Evolutionary conservation across 352 stramenopile species (phyloP), one percentile per base, ranked within the genome.

Genomic region (Phytophthora melonis): DNA sequence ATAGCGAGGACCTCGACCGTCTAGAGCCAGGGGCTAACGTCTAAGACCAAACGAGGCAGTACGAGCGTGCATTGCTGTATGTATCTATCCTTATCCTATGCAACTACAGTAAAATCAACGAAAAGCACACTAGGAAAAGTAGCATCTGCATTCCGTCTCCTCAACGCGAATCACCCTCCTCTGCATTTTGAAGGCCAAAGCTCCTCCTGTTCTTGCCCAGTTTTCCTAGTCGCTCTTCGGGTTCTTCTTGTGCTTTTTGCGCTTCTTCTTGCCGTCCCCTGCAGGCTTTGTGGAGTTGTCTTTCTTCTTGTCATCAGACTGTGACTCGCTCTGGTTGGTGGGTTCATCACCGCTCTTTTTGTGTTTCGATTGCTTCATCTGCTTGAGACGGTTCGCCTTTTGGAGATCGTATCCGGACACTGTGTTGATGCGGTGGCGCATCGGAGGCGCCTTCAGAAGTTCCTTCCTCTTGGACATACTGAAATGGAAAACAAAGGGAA

Each of bases 391-490:
- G 63, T 95, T 86, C 53, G 84, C 76, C 76, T 94, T 95, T 66
- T 97, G 82, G n/a, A 97, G 68, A 57, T 97, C 90, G 65, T 95
- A 97, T 47, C 88, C 90, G 3, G 90, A 97, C 16, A 97, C 88
- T 0, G 90, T 97, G 61, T 88, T 93, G 72, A 97, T 95, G 45
- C 87, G 90, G 27, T 88, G 79, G 11, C 90, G 88, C 72, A 80
- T 71, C 1, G 87, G 81, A 41, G 90, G 90, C 18, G 87, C 86
- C 79, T 95, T 95, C 57, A 97, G 68, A 55, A 97, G 78, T 60
- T 95, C 78, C 78, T 95, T 95, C 54, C 88, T 87, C 56, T 92
- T 88, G 36, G 80, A 82, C 36, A 81, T 77, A 72, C 88, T 95
- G 50, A 27, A 50, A 39, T 45, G 45, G 66, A 7, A 71, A 30